Percentiles rank a stretch among this genome's conserved stretches.
phyloP scores from a whole-genome alignment of 176 grass and related monocot genomes.

The Stipa capillata region DNA sequence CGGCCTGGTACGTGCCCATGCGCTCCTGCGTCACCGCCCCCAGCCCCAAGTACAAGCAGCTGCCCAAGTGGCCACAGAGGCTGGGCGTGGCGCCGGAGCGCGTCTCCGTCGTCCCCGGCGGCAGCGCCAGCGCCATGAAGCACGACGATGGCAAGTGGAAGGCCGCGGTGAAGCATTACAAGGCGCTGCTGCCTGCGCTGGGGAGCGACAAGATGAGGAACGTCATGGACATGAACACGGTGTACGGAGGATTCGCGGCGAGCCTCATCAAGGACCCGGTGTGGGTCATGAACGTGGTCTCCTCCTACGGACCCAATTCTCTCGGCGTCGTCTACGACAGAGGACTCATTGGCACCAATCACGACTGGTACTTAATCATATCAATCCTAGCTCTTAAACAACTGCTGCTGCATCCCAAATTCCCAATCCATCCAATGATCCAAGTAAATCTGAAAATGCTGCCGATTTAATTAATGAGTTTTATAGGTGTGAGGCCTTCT shows the following conservation, averaged over 20 bases:
- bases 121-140: conserved; percentile 45
- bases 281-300: conserved; percentile 92
- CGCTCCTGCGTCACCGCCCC: conserved; percentile 56
- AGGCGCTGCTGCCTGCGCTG: conserved; percentile 46
- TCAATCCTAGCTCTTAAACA: no score
- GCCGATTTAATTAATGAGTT: no score
- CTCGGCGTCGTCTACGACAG: conserved; percentile 73
- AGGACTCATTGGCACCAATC: conserved; percentile 68
- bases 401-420: no score
- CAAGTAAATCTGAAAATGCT: no score
- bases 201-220: conserved; percentile 60
- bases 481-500: conserved; percentile 78
- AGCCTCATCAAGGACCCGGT: conserved; percentile 54
- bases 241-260: conserved; percentile 58
- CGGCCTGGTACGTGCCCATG: conserved; percentile 80
- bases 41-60: conserved; percentile 43
- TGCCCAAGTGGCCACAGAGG: conserved; percentile 75
- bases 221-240: conserved; percentile 81
- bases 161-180: conserved; percentile 57
- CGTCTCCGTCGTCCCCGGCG: conserved; percentile 45
- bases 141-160: conserved; percentile 67
- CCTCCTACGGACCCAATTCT: conserved; percentile 52
- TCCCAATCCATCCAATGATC: no score
- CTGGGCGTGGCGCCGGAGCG: conserved; percentile 46
- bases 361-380: conserved; percentile 93